Evolutionary conservation across 2,329 filamentous ascomycete species (phyloP).

Genomic region (Xylariaceae sp.): DNA sequence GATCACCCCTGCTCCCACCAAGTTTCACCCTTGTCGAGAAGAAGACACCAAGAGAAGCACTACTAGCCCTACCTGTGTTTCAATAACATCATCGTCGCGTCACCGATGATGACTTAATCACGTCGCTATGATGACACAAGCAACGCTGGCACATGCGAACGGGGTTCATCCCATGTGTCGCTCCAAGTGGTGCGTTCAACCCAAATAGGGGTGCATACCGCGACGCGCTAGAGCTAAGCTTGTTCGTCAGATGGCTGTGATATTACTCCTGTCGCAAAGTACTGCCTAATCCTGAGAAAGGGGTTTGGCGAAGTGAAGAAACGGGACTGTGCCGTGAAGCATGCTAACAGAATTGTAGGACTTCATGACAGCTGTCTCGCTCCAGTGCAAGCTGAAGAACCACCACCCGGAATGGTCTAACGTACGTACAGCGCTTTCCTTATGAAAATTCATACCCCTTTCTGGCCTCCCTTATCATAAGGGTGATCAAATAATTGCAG

Average conservation of each 20-base stretch:
- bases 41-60: background rate
- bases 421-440: constrained; percentile 37
- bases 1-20: constrained; percentile 1
- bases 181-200: constrained; percentile 12
- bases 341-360: constrained; percentile 43
- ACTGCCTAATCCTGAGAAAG: no score
- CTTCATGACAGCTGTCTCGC: constrained; percentile 68
- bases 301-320: no score
- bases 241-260: no score
- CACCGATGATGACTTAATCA: constrained; percentile 4
- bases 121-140: constrained; percentile 12
- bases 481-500: background rate
- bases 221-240: constrained; percentile 11
- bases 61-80: background rate
- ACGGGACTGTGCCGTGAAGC: background rate
- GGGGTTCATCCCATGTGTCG: constrained; percentile 10
- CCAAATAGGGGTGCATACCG: constrained; percentile 16
- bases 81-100: constrained; percentile 10
- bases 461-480: constrained; percentile 13
- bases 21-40: constrained; percentile 2
- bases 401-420: constrained; percentile 78
- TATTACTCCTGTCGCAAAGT: no score
- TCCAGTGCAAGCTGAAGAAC: constrained; percentile 61
- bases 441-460: background rate
- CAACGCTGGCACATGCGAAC: constrained; percentile 6